A percentile compares a stretch with the other conserved stretches of the same genome.
phyloP scores from a whole-genome alignment of 2,329 filamentous ascomycete genomes.

The Fusarium lateritium region DNA sequence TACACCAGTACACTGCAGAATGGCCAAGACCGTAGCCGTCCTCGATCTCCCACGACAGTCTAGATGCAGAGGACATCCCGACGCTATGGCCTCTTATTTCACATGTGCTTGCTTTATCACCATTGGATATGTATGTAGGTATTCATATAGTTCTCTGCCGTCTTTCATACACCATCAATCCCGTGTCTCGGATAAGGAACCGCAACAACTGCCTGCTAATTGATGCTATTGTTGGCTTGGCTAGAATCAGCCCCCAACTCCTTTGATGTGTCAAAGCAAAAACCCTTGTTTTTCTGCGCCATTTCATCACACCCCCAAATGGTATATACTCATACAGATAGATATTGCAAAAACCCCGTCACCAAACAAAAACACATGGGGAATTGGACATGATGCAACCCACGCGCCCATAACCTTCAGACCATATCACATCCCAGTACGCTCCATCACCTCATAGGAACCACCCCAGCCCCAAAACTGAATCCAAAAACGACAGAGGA shows the following conservation, averaged over 20 bases:
- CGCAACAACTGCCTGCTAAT: not conserved
- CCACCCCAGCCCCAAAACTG: constrained; percentile 13
- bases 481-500: constrained; percentile 4
- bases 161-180: not conserved
- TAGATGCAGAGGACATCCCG: not conserved
- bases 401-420: constrained; percentile 10
- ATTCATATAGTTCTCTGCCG: not conserved
- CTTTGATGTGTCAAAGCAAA: constrained; percentile 28
- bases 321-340: constrained; percentile 46
- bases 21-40: too few relatives aligned
- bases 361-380: constrained; percentile 22
- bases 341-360: constrained; percentile 13
- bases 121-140: not conserved
- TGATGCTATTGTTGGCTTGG: constrained; percentile 23
- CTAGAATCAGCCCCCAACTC: constrained; percentile 24
- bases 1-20: too few relatives aligned
- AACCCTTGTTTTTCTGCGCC: constrained; percentile 41
- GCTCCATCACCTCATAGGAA: constrained; percentile 3
- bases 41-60: not conserved
- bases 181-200: not conserved
- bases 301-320: constrained; percentile 31
- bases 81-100: not conserved
- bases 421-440: constrained; percentile 12
- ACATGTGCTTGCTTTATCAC: constrained; percentile 2
- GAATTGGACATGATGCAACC: constrained; percentile 14